Evolutionary conservation across 768 basidiomycete genomes (phyloP), one percentile per base, ranked within the genome.

Genomic region (Boletus rufocinnamomeus): DNA sequence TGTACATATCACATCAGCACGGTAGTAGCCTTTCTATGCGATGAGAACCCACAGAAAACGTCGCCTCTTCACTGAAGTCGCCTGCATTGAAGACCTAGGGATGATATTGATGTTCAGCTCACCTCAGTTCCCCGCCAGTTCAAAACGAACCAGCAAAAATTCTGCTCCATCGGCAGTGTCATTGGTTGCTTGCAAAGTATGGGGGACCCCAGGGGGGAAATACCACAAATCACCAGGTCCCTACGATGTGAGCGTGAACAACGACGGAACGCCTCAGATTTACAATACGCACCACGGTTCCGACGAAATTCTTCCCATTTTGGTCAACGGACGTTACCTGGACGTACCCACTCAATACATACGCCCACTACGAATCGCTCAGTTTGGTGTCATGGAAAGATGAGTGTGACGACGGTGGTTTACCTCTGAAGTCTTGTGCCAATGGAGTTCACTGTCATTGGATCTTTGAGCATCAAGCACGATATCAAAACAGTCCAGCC

Each of bases 181-280:
- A 23, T 76, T 74, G 44, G 76, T 82, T 7, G 80, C 81, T 67
- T 83, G 82, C 17, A 83, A 67, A n/a, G 77, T 70, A 63, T 84
- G 84, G 0, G 83, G 84, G 50, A 75, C 73, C 2, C 83, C 82
- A 21, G 82, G 68, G 0, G 82, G 82, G 64, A 84, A 83, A 61
- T 80, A 84, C 82, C 83, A 84, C 1, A 85, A 57, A 60, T 84
- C 84, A 49, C 74, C 75, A 23, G 67, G 58, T 9, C 69, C 58
- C 75, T 76, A 25, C 28, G 40, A 67, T 63, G 25, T 64, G 65
- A 73, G 71, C 14, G 30, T 46, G 38, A 53, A 52, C 19, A n/a
- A 13, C 5, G 19, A 44, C 5, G 5, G 14, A 6, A 52, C 10
- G 7, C 8, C 4, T 6, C 9, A 16, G 28, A 25, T 1, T 10